phyloP scores from a whole-genome alignment of 2,329 filamentous ascomycete genomes.

The Diplodia sapinea region DNA sequence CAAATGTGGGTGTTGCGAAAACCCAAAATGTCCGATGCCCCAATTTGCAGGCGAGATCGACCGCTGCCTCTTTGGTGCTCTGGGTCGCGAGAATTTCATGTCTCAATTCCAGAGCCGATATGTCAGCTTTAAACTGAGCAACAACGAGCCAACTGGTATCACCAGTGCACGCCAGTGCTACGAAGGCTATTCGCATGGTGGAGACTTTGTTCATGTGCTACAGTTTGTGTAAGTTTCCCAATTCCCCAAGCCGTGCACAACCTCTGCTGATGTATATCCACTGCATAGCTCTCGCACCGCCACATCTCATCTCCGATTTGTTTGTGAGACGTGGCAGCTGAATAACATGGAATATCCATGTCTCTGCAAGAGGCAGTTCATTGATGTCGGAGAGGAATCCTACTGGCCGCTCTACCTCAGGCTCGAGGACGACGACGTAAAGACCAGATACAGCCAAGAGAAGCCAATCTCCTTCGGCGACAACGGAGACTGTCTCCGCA shows the following conservation, averaged over 20 bases:
- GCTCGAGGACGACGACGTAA: background rate
- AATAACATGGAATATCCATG: background rate
- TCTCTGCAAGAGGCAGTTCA: background rate
- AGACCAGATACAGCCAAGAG: background rate
- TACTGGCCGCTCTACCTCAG: constrained; percentile 1
- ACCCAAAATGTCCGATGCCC: background rate
- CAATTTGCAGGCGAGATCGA: constrained; percentile 29
- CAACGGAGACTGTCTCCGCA: background rate
- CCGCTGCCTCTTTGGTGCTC: constrained; percentile 32
- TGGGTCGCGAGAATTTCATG: constrained; percentile 31
- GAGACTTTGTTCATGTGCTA: background rate
- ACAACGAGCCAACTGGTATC: background rate
- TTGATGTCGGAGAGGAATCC: background rate
- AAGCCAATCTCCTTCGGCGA: background rate
- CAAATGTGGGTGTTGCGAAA: constrained; percentile 18
- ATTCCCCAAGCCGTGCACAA: too few species aligned
- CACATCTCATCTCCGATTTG: background rate
- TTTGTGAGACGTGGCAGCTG: constrained; percentile 7
- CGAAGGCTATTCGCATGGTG: background rate
- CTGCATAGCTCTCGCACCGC: background rate
- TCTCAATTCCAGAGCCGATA: constrained; percentile 22
- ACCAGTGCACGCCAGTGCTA: background rate
- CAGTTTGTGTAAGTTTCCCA: constrained; percentile 13
- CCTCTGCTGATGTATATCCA: background rate
- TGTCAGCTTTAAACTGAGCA: constrained; percentile 24